Conservation (phyloP, 805 yeast genomes). For the Candida nitratophila region DNA sequence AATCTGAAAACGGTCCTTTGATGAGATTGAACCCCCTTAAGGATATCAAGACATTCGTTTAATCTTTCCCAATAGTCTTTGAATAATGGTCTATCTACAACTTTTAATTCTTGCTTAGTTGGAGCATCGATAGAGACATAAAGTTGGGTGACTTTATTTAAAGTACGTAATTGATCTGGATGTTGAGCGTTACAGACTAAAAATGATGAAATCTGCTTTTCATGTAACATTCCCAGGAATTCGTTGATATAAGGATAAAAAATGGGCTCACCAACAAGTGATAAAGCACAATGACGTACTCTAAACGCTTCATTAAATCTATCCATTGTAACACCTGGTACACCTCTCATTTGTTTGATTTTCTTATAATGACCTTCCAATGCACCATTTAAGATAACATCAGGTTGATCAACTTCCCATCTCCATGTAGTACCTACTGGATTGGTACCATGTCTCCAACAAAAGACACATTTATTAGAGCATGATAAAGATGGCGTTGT, state of each 20-base stretch:
- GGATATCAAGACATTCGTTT: slow-evolving; percentile 70
- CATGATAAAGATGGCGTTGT: slow-evolving; percentile 91
- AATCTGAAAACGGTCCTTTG: slow-evolving; percentile 89
- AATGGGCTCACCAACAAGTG: slow-evolving; percentile 92
- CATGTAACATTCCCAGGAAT: slow-evolving; percentile 76
- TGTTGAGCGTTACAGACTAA: slow-evolving; percentile 95
- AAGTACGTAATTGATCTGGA: slow-evolving; percentile 68
- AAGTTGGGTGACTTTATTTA: slow-evolving; percentile 78
- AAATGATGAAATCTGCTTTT: slow-evolving; percentile 73
- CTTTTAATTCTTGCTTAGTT: slow-evolving; percentile 70
- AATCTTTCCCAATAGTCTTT: slow-evolving; percentile 92
- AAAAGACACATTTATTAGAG: slow-evolving; percentile 91
- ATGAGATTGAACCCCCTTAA: slow-evolving; percentile 63
- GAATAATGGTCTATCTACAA: slow-evolving; percentile 82
- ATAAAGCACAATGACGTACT: slow-evolving; percentile 86
- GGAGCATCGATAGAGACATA: slow-evolving; percentile 94
- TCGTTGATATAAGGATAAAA: slow-evolving; percentile 88
- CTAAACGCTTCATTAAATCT: slow-evolving; percentile 87
- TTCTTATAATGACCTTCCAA: slow-evolving; percentile 83
- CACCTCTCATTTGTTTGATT: slow-evolving; percentile 91
- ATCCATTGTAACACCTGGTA: slow-evolving; percentile 87
- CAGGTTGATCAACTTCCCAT: slow-evolving; percentile 92
- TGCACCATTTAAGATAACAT: slow-evolving; percentile 77
- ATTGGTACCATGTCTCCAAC: slow-evolving; percentile 97
- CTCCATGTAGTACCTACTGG: slow-evolving; percentile 96